Evolutionary conservation across 2,329 filamentous ascomycete species (phyloP), one percentile per base, ranked within the genome.

Genomic region (Ascochyta rabiei): DNA sequence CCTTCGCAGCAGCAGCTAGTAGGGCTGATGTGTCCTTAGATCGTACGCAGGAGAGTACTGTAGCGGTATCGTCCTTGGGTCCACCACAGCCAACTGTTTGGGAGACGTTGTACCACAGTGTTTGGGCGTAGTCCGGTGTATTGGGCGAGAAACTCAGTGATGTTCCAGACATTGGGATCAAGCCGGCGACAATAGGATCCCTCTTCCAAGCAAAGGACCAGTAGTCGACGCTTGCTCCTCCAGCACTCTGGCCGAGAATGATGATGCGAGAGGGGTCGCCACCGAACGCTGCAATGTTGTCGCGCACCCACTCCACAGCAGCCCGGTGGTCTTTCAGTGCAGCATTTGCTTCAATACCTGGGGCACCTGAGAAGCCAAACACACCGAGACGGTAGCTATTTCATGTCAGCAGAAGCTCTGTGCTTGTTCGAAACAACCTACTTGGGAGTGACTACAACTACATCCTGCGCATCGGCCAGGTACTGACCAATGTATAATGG

Each of bases 91-190:
- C 76, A 1, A 78, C 50, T 0, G 72, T 68, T 13, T 69, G 67
- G 7, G 75, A 74, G 28, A 78, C 75, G 39, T 77, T 77, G 24
- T 68, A 69, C 57, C 74, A 73, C 5, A 66, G 39, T 9, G 60
- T 50, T 38, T 66, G 67, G 2, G 61, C 62, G 15, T 64, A 59
- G 10, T 67, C 60, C 18, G 57, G 62, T 0, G 68, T 74, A 33
- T 68, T 70, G 7, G 59, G 61, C 37, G 62, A 41, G 41, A 67
- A 73, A 53, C 69, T 69, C 35, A 74, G 62, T 2, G 73, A 77
- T 3, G 76, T 80, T 2, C 82, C 82, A 4, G 81, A 84, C 28
- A 77, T 73, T 3, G 77, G 69, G 50, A 83, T 80, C 9, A 82
- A 68, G 3, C 75, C 80, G 6, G 73, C 66, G n/a, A 77, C 77